Conservation (phyloP, 768 basidiomycete genomes). For the Pleurotus djamor region DNA sequence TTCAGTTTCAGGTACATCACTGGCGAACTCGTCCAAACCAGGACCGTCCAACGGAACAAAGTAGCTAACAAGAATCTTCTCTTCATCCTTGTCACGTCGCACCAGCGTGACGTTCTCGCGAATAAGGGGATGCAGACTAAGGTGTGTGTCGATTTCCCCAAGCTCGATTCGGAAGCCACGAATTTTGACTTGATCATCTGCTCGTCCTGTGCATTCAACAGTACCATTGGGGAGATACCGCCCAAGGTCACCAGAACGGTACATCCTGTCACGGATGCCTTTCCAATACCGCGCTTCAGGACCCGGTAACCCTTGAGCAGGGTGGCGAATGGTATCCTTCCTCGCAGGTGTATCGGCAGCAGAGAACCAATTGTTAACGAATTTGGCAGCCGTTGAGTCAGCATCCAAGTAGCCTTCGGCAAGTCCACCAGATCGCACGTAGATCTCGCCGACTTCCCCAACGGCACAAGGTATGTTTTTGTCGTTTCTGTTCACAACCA, state of each 20-base stretch:
- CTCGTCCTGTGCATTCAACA: conserved; percentile 96
- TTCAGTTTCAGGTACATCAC: conserved; percentile 56
- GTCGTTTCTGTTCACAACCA: conserved; percentile 92
- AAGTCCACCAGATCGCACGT: conserved; percentile 93
- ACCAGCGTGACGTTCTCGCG: conserved; percentile 99
- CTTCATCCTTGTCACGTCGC: conserved; percentile 96
- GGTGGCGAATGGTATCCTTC: conserved; percentile 73
- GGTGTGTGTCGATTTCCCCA: conserved; percentile 95
- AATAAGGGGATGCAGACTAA: conserved; percentile 89
- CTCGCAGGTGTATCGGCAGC: conserved; percentile 36
- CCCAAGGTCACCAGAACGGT: conserved; percentile 94
- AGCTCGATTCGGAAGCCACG: conserved; percentile 98
- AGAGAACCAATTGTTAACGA: conserved; percentile 93
- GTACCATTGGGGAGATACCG: conserved; percentile 89
- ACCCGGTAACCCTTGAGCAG: conserved; percentile 50
- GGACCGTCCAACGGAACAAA: conserved; percentile 85
- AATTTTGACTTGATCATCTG: conserved; percentile 99
- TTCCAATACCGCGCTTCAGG: conserved; percentile 87
- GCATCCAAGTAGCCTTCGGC: conserved; percentile 93
- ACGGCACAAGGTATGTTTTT: conserved; percentile 84
- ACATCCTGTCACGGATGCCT: conserved; percentile 96
- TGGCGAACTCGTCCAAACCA: conserved; percentile 65
- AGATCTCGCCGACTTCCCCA: conserved; percentile 98
- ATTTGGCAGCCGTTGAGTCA: conserved; percentile 85
- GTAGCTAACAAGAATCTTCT: conserved; percentile 97